Percentiles rank a stretch among this genome's conserved stretches.
Conservation (phyloP, 768 basidiomycete genomes). For the Russula abietina region DNA sequence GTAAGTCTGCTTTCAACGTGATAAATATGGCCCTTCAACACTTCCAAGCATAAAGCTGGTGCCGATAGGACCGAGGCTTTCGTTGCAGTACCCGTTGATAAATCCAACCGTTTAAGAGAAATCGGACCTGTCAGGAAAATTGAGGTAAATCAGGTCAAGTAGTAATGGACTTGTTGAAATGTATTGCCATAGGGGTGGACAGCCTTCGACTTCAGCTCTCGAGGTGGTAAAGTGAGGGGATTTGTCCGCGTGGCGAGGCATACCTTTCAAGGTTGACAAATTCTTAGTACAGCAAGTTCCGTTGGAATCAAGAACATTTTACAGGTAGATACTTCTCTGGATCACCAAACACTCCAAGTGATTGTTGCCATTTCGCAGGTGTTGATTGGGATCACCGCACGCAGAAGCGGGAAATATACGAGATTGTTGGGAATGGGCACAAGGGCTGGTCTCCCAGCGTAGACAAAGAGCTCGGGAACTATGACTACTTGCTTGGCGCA, state of each 20-base stretch:
- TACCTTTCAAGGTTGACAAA: background rate
- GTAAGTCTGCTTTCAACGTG: slow-evolving; percentile 37
- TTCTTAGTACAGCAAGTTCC: slow-evolving; percentile 58
- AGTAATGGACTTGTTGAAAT: background rate
- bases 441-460: slow-evolving; percentile 81
- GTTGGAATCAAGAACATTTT: slow-evolving; percentile 76
- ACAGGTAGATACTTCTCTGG: slow-evolving; percentile 44
- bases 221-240: slow-evolving; percentile 55
- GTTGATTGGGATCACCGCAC: slow-evolving; percentile 79
- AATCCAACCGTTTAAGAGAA: slow-evolving; percentile 57
- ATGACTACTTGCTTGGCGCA: slow-evolving; percentile 73
- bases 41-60: slow-evolving; percentile 69
- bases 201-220: slow-evolving; percentile 75
- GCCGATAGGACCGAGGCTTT: slow-evolving; percentile 72
- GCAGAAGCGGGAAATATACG: slow-evolving; percentile 58
- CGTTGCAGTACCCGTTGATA: slow-evolving; percentile 62
- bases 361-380: slow-evolving; percentile 38
- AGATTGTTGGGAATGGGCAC: slow-evolving; percentile 58
- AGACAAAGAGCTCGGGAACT: slow-evolving; percentile 81
- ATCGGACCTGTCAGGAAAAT: slow-evolving; percentile 58
- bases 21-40: slow-evolving; percentile 3
- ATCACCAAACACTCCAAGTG: background rate
- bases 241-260: background rate
- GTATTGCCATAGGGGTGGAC: slow-evolving; percentile 62
- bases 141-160: slow-evolving; percentile 39